Evolutionary conservation across 257 asterid genomes (phyloP).

Genomic region (Forsythia suspensa): DNA sequence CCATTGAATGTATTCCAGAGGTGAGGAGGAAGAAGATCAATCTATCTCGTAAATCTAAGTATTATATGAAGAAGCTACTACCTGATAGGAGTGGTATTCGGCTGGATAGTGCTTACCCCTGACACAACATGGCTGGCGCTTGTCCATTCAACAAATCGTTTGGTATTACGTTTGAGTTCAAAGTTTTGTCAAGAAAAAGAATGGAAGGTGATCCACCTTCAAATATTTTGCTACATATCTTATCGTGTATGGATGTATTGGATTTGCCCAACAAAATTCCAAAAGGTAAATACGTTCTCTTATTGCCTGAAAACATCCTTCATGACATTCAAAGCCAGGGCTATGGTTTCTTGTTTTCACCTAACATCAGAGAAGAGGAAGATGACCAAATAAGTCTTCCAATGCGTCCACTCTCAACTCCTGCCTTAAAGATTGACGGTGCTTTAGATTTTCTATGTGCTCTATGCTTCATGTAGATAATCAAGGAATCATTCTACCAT

Average conservation of each 20-base stretch:
- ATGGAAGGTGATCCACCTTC: neutral
- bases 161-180: neutral
- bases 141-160: neutral
- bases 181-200: neutral
- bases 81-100: constrained; percentile 85
- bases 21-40: constrained; percentile 74
- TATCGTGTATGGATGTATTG: neutral
- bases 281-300: neutral
- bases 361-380: too few species aligned
- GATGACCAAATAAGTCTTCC: too few species aligned
- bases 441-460: too few species aligned
- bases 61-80: constrained; percentile 73
- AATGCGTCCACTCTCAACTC: too few species aligned
- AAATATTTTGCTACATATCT: neutral
- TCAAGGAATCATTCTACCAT: too few species aligned
- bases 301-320: too few species aligned
- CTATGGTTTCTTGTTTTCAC: too few species aligned
- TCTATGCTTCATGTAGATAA: too few species aligned
- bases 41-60: constrained; percentile 78
- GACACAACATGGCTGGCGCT: neutral
- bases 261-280: neutral
- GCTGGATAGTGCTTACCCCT: constrained; percentile 38
- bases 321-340: too few species aligned
- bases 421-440: too few species aligned
- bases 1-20: constrained; percentile 70